These are phyloP conservation scores for Starmerella scarabaei DNA, from an alignment of 805 yeast genomes.

Conservation along the genomic window DNA sequence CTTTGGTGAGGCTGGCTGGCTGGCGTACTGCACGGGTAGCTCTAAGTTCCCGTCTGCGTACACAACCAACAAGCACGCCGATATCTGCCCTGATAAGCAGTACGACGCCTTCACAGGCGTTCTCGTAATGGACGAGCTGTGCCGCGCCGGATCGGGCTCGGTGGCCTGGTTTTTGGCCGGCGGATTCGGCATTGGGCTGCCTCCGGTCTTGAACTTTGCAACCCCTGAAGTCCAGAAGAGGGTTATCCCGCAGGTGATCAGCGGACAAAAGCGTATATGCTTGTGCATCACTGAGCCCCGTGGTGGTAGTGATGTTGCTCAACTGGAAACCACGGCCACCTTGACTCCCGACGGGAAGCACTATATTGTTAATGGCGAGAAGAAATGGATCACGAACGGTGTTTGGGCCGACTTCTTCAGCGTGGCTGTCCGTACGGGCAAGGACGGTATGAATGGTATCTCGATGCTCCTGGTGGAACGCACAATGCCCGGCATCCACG, in stretches of 20 bases:
- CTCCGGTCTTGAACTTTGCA: constrained; percentile 30
- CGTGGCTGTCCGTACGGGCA: constrained; percentile 35
- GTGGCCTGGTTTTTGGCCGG: constrained; percentile 32
- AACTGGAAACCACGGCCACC: constrained; percentile 30
- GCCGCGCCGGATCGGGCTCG: constrained; percentile 33
- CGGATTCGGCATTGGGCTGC: constrained; percentile 33
- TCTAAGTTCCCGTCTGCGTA: constrained; percentile 27
- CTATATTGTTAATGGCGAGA: constrained; percentile 33
- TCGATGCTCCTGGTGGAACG: constrained; percentile 33
- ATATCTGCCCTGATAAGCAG: constrained; percentile 26
- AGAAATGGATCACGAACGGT: constrained; percentile 38
- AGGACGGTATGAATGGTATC: constrained; percentile 31
- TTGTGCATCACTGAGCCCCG: constrained; percentile 34
- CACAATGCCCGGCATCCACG: constrained; percentile 29
- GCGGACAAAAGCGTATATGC: constrained; percentile 32
- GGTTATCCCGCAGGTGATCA: constrained; percentile 28
- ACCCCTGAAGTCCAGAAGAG: constrained; percentile 25
- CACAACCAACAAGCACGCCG: constrained; percentile 22
- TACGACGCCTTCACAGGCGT: constrained; percentile 31
- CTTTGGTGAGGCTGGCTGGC: constrained; percentile 30
- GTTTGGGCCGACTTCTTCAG: constrained; percentile 33
- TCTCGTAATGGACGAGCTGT: constrained; percentile 30
- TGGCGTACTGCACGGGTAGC: constrained; percentile 27
- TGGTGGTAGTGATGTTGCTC: constrained; percentile 36
- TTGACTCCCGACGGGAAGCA: constrained; percentile 32